Evolutionary conservation across 805 yeast genomes (phyloP), one percentile per base, ranked within the genome.

Genomic region (Candida ascalaphidarum): DNA sequence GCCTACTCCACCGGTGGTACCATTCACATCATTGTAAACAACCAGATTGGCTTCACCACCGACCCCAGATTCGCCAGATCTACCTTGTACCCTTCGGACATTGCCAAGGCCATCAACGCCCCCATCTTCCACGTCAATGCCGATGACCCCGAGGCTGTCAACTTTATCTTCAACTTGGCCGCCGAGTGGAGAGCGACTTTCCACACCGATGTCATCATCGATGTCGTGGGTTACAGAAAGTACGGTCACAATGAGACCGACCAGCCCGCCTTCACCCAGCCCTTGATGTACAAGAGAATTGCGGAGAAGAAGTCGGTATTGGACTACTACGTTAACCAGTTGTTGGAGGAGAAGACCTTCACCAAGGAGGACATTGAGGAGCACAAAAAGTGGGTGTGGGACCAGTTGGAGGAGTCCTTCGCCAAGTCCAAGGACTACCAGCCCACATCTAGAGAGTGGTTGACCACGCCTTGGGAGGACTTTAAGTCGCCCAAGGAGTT

Each of bases 51-150:
- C 61, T 92, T 92, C 76, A 92, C 99, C 42, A 92, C 99, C 29
- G 97, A 92, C 58, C 99, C 99, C 43, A 76, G 95, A 67, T 80
- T 81, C 48, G 86, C 96, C 21, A 81, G 99, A 69, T 89, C 97
- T 15, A 92, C 98, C 27, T 89, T 94, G 50, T 92, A 92, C 61
- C 96, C 98, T 48, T 82, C 96, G 14, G 99, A 92, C 68, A 74
- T 92, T 53, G 97, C 96, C 46, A 92, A 92, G 68, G 69, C 95
- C 20, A 82, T 85, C 59, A 88, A 89, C 55, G 96, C 97, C 14
- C 99, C 99, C 38, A 86, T 92, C 48, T 92, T 92, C 94, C 99
- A 92, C 62, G 97, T 92, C 28, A 92, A 92, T 52, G 96, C 97
- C 14, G 97, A 92, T 60, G 97, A 92, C 55, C 86, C 85, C 40